phyloP scores from a whole-genome alignment of 257 asterid genomes.

The Solanum pennellii region DNA sequence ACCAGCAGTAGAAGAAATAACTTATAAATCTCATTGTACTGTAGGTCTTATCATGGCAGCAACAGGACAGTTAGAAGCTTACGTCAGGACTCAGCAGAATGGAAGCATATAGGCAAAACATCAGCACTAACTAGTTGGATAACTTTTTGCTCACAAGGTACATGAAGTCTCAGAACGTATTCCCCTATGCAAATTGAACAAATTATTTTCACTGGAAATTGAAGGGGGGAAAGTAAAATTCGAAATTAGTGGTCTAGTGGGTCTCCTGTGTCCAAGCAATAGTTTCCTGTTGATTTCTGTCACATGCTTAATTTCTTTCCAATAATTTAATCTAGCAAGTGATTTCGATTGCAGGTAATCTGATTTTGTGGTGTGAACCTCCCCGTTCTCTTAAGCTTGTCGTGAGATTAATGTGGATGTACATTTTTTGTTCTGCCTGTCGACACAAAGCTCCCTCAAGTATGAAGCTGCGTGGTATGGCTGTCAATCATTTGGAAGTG shows the following conservation, averaged over 20 bases:
- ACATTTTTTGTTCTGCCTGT: neutral
- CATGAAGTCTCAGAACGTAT: neutral
- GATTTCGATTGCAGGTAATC: neutral
- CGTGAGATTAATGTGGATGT: neutral
- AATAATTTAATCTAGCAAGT: neutral
- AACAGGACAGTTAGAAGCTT: slow-evolving; percentile 18
- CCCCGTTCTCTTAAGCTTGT: neutral
- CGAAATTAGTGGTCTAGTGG: neutral
- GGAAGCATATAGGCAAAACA: slow-evolving; percentile 7
- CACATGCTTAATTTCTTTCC: neutral
- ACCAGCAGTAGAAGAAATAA: neutral
- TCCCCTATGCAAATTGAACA: neutral
- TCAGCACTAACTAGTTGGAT: neutral
- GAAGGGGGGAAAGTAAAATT: neutral
- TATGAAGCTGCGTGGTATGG: neutral
- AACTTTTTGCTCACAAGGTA: neutral
- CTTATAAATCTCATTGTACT: neutral
- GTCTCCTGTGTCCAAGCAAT: neutral
- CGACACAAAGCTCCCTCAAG: neutral
- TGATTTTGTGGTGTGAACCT: neutral
- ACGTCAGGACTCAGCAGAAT: slow-evolving; percentile 15
- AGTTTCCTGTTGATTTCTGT: neutral
- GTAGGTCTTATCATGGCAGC: slow-evolving; percentile 29
- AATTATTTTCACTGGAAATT: neutral
- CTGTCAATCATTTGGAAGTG: neutral